Evolutionary conservation across 495 filamentous ascomycete species (phyloP), one percentile per base, ranked within the genome.

Genomic region (Penicillium dipodomyicola): DNA sequence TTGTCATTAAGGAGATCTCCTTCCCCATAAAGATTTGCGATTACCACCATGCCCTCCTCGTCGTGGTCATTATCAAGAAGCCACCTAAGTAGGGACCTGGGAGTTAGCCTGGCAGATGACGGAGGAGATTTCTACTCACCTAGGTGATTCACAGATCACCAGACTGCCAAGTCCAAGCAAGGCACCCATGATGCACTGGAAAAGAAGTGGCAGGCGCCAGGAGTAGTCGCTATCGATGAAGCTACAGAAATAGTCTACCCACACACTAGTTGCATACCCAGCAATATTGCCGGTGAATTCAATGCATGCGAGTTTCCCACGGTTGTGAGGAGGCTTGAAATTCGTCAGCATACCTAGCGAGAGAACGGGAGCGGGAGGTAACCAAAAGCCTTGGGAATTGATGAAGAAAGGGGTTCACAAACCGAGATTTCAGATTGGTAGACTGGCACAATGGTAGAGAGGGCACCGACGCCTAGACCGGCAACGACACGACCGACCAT

Each of bases 221-320:
- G 94, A 89, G 73, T 87, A 83, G 64, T 97, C 77, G 63, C 80
- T 87, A 48, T 89, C 64, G 65, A 98, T 97, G 69, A 82, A 97
- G 53, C 89, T 93, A 73, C 93, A 97, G 60, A 92, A 91, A 69
- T 97, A 98, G 74, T 97, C 94, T 1, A 97, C 92, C 94, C 94
- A 98, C 9, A 98, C 94, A 61, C 92, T 96, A 47, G 91, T 88
- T 46, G 91, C 89, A 71, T 98, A 98, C 23, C 94, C 94, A 60
- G 87, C 83, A 58, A 98, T 95, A 70, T 98, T 98, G 30, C 94
- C 94, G 0, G 95, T 91, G 65, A 98, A 98, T 69, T 97, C 95
- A 56, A 98, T 97, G 72, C 94, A 98, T 12, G 94, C 94, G 55
- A 97, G 79, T 72, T 93, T 92, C 17, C 95, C 95, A 52, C 95